Evolutionary conservation across 1,139 yeast genomes (phyloP).

Genomic region (Saccharomycopsis hybrid): DNA sequence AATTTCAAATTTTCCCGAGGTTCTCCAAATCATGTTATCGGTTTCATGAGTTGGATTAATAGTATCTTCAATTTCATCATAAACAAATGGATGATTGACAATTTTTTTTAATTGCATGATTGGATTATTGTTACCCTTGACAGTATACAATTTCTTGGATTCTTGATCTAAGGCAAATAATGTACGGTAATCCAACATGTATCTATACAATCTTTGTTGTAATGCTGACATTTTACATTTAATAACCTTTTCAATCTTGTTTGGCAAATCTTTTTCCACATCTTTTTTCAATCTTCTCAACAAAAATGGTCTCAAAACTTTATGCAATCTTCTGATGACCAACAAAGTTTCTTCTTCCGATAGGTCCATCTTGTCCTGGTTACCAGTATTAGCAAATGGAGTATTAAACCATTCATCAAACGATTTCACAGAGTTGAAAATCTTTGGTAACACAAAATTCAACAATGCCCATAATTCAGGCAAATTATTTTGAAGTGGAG

Average conservation of each 20-base stretch:
- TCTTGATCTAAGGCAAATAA: slow-evolving; percentile 49
- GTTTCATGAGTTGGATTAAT: slow-evolving; percentile 71
- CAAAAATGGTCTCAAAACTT: slow-evolving; percentile 90
- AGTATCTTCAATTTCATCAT: slow-evolving; percentile 86
- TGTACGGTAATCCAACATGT: slow-evolving; percentile 66
- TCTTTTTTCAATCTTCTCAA: slow-evolving; percentile 93
- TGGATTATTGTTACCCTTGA: slow-evolving; percentile 85
- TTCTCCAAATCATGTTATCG: slow-evolving; percentile 69
- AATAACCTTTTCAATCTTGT: slow-evolving; percentile 89
- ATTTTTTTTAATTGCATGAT: slow-evolving; percentile 95
- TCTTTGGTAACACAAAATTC: slow-evolving; percentile 72
- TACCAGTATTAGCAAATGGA: slow-evolving; percentile 77
- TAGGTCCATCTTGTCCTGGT: slow-evolving; percentile 70
- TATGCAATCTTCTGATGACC: slow-evolving; percentile 91
- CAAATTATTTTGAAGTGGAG: slow-evolving; percentile 77
- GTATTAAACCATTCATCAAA: slow-evolving; percentile 87
- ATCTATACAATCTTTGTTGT: slow-evolving; percentile 73
- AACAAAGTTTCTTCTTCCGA: slow-evolving; percentile 92
- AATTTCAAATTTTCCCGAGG: slow-evolving; percentile 72
- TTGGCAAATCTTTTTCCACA: slow-evolving; percentile 94
- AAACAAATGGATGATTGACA: slow-evolving; percentile 96
- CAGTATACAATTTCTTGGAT: slow-evolving; percentile 41
- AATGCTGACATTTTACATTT: slow-evolving; percentile 91
- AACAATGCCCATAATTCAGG: slow-evolving; percentile 83
- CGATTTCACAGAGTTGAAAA: slow-evolving; percentile 78